Conservation (phyloP, 257 asterid genomes). For the Linderniella brevidens region DNA sequence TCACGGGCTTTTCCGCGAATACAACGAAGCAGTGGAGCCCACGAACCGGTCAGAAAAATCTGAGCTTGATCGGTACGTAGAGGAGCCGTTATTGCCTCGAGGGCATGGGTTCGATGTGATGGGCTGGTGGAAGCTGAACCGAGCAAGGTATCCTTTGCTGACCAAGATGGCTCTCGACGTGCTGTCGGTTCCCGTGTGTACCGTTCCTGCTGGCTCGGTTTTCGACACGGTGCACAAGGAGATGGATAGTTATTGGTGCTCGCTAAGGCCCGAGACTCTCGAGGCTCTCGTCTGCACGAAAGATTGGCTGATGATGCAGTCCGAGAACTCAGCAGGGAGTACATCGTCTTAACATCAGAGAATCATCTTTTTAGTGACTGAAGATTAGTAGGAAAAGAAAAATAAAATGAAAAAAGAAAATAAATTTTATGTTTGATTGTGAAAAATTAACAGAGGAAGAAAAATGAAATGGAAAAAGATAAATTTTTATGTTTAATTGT, state of each 20-base stretch:
- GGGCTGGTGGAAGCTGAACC: conserved; percentile 90
- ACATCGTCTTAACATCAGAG: too few relatives aligned
- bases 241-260: conserved; percentile 77
- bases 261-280: conserved; percentile 73
- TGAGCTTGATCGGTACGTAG: conserved; percentile 83
- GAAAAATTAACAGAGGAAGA: too few relatives aligned
- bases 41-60: conserved; percentile 57
- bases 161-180: conserved; percentile 92
- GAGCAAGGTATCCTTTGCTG: conserved; percentile 70
- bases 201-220: conserved; percentile 38
- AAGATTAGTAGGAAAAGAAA: too few relatives aligned
- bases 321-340: too few relatives aligned
- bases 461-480: too few relatives aligned
- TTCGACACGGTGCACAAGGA: conserved; percentile 58
- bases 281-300: conserved; percentile 89
- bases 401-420: too few relatives aligned
- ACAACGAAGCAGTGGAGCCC: conserved; percentile 53
- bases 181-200: conserved; percentile 69
- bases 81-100: conserved; percentile 80
- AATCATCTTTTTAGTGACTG: too few relatives aligned
- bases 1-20: conserved; percentile 74
- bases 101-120: conserved; percentile 82
- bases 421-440: too few relatives aligned
- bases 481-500: too few relatives aligned
- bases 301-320: conserved; percentile 70